Evolutionary conservation across 2,329 filamentous ascomycete species (phyloP).

Genomic region (Dactylellina parvicollis): DNA sequence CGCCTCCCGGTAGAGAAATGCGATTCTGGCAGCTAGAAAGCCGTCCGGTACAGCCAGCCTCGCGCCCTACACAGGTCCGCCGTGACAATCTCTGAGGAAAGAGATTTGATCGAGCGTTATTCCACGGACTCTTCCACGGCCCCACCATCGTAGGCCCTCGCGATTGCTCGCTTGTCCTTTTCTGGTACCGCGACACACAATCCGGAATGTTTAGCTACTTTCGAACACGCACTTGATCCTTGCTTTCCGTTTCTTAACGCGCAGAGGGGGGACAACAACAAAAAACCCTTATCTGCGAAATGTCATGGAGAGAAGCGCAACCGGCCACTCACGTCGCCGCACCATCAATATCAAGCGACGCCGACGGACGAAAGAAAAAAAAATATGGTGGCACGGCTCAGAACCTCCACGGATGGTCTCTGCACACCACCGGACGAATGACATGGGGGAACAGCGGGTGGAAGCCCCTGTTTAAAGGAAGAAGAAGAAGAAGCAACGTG

Average conservation of each 20-base stretch:
- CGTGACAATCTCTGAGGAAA: background rate
- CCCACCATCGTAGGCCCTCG: background rate
- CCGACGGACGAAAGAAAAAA: slow-evolving; percentile 13
- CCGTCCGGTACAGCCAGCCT: background rate
- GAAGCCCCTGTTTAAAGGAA: slow-evolving; percentile 20
- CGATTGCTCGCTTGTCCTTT: slow-evolving; percentile 22
- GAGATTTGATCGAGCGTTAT: slow-evolving; percentile 11
- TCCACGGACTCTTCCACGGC: slow-evolving; percentile 29
- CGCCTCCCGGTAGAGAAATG: too few species aligned
- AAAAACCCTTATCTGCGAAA: background rate
- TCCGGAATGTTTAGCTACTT: slow-evolving; percentile 44
- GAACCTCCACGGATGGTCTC: slow-evolving; percentile 14
- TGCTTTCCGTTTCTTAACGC: slow-evolving; percentile 42
- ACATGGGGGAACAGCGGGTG: slow-evolving; percentile 33
- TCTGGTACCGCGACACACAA: slow-evolving; percentile 21
- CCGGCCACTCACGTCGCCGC: slow-evolving; percentile 13
- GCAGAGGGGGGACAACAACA: slow-evolving; percentile 7
- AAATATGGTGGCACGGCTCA: slow-evolving; percentile 6
- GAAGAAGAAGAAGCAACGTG: slow-evolving; percentile 33
- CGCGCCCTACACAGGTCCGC: background rate
- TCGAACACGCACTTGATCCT: slow-evolving; percentile 7
- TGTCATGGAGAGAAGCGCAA: slow-evolving; percentile 10
- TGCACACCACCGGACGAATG: slow-evolving; percentile 5
- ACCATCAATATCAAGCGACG: slow-evolving; percentile 9
- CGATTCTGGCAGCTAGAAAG: background rate